Conservation (phyloP, 106 monocot species). For the Apostasia ramifera region DNA sequence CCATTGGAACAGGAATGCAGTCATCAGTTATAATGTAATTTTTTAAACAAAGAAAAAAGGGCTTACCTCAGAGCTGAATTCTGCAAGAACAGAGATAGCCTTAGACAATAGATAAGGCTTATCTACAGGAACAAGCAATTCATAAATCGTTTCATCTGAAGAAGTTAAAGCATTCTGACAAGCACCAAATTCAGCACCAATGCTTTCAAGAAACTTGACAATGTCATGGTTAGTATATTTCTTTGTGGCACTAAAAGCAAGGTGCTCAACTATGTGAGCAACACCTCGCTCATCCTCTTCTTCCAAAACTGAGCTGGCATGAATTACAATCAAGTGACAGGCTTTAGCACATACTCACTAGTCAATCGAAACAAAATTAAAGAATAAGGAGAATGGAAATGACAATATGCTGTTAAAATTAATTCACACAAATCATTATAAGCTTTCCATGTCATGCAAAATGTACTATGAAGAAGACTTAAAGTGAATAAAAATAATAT, state of each 20-base stretch:
- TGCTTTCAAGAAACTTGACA: conserved; percentile 96
- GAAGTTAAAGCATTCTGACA: conserved; percentile 98
- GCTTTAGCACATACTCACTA: too few species aligned
- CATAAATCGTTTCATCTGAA: conserved; percentile 97
- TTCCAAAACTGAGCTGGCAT: conserved; percentile 95
- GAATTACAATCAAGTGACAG: conserved; percentile 5
- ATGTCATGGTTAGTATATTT: conserved; percentile 96
- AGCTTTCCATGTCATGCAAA: too few species aligned
- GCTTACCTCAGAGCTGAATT: conserved; percentile 93
- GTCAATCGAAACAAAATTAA: too few species aligned
- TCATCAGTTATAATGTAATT: not conserved
- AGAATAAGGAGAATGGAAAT: too few species aligned
- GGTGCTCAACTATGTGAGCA: conserved; percentile 97
- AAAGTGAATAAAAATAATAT: too few species aligned
- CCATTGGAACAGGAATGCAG: conserved; percentile 1
- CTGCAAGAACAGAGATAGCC: conserved; percentile 91
- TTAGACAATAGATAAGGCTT: conserved; percentile 85
- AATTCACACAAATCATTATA: too few species aligned
- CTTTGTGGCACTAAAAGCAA: conserved; percentile 95
- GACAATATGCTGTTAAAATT: too few species aligned
- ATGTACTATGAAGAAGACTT: too few species aligned
- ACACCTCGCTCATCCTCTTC: conserved; percentile 96
- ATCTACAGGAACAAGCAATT: conserved; percentile 95
- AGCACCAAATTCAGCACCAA: conserved; percentile 99
- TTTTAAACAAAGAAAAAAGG: not conserved